phyloP scores from a whole-genome alignment of 805 yeast species.

The Danielia oregonensis region DNA sequence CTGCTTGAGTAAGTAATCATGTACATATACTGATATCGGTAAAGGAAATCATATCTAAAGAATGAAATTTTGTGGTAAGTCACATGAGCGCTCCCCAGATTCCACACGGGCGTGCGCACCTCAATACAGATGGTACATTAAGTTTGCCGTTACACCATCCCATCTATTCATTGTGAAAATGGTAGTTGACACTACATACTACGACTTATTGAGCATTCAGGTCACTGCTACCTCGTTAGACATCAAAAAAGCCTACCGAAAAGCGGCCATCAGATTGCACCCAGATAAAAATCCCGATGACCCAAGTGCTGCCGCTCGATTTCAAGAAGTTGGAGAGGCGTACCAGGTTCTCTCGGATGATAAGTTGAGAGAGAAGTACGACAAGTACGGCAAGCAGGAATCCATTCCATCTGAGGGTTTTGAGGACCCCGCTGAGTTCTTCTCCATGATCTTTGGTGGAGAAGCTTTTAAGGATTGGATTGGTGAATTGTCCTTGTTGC shows the following conservation, averaged over 20 bases:
- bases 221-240: constrained; percentile 40
- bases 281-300: constrained; percentile 47
- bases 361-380: constrained; percentile 61
- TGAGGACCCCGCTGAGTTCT: constrained; percentile 63
- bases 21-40: too few relatives aligned
- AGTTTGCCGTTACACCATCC: background rate
- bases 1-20: constrained; percentile 29
- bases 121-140: background rate
- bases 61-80: too few relatives aligned
- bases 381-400: constrained; percentile 70
- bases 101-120: background rate
- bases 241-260: constrained; percentile 53
- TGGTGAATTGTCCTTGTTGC: constrained; percentile 44
- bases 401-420: constrained; percentile 69
- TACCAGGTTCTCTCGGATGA: constrained; percentile 74
- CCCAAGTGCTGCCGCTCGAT: constrained; percentile 40
- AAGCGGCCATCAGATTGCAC: constrained; percentile 82
- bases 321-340: constrained; percentile 58
- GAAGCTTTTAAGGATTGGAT: constrained; percentile 72
- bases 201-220: constrained; percentile 33
- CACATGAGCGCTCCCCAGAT: too few relatives aligned
- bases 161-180: constrained; percentile 12
- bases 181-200: constrained; percentile 46
- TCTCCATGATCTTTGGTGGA: constrained; percentile 78
- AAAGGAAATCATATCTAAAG: too few relatives aligned